phyloP scores from a whole-genome alignment of 1,139 yeast genomes.

The Insectozyma bohioensis region DNA sequence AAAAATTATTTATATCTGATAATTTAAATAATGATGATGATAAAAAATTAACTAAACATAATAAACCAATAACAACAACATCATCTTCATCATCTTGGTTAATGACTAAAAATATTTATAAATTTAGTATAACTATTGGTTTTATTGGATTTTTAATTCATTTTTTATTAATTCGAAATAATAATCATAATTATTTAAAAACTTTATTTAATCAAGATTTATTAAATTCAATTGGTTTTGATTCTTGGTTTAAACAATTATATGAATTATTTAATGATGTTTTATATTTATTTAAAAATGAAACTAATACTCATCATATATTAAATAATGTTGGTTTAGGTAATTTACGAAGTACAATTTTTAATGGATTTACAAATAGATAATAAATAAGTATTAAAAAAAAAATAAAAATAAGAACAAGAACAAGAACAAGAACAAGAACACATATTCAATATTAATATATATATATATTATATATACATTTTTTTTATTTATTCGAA shows the following conservation, averaged over 20 bases:
- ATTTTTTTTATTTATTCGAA: constrained; percentile 20
- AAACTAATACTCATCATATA: too few species aligned
- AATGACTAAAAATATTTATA: constrained; percentile 24
- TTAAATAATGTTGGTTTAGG: constrained; percentile 36
- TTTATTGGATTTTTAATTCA: constrained; percentile 42
- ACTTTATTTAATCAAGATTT: neutral
- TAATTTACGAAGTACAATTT: constrained; percentile 26
- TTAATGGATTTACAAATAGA: too few species aligned
- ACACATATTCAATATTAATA: too few species aligned
- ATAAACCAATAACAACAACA: constrained; percentile 1
- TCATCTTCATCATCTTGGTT: constrained; percentile 6
- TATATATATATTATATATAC: neutral
- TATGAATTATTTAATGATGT: constrained; percentile 12
- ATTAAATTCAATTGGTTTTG: neutral
- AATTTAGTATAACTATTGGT: constrained; percentile 41
- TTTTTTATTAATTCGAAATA: constrained; percentile 28
- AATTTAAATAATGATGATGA: constrained; percentile 11
- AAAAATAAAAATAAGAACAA: too few species aligned
- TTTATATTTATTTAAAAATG: neutral
- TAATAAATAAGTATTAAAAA: too few species aligned
- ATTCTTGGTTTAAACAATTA: neutral
- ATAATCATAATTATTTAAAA: constrained; percentile 11
- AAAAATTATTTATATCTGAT: constrained; percentile 23
- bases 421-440: too few species aligned
- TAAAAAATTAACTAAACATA: constrained; percentile 11